Base-by-base conservation (phyloP, 2,329 filamentous ascomycete species). In the Arthrobotrys sphaeroides region DNA sequence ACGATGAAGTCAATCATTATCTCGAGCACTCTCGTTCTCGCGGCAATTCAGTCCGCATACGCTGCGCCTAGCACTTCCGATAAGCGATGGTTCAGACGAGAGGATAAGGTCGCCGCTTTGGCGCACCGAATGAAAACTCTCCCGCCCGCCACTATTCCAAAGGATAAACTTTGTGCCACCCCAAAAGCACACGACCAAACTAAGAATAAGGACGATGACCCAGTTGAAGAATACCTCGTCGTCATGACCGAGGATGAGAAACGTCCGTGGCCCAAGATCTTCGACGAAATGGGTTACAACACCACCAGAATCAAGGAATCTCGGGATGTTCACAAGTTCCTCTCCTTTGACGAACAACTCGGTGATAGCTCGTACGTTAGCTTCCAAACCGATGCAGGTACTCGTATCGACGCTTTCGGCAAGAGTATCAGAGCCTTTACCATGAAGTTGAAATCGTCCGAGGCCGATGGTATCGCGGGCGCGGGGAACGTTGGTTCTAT, bases 261-360 rank as follows among this genome's bases (percentile, higher is more conserved):
- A 1, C 78, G 78, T 5, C 57, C 67, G 2, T 78, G 79, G 40
- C 65, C 77, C 3, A 47, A 78, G 3, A 66, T 80, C n/a, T 64
- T 80, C 6, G 40, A 42, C 9, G 78, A 78, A 20, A 79, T 79
- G 78, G 73, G 65, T 2, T 67, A 77, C 10, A 76, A 76, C 9
- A 60, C 24, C 24, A 80, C 79, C 2, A 65, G 81, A 10, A 82
- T 86, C 6, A 81, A 84, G 75, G 43, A 33, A 9, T 2, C 43
- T 7, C 62, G 33, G 9, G 43, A 61, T 20, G 31, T 16, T 7
- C 55, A 60, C 33, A 22, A 20, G 0, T 59, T 49, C 12, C 38
- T 38, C 13, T 16, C 61, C 4, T 67, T 67, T 16, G 53, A 55
- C 3, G 66, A 61, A 5, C 55, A 24, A 18, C 24, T 45, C 16